Conservation (phyloP, 2,329 filamentous ascomycete species). For the Fonsecaea multimorphosa region DNA sequence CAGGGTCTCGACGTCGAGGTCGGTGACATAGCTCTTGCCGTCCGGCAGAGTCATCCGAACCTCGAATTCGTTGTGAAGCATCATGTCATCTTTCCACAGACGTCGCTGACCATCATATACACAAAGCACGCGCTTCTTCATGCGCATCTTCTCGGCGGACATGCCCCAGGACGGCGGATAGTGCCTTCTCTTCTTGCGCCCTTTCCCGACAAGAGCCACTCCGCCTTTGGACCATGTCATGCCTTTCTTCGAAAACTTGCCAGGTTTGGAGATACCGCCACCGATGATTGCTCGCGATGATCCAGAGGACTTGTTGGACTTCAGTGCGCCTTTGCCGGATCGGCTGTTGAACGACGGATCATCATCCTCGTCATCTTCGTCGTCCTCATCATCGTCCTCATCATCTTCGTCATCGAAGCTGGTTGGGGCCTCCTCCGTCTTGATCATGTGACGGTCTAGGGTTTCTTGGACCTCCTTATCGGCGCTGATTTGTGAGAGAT, state of each 20-base stretch:
- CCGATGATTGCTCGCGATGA: constrained; percentile 59
- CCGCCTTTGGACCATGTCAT: constrained; percentile 80
- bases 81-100: constrained; percentile 98
- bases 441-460: constrained; percentile 63
- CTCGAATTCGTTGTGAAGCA: constrained; percentile 94
- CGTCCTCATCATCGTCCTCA: constrained; percentile 65
- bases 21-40: constrained; percentile 82
- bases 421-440: constrained; percentile 52
- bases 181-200: constrained; percentile 89
- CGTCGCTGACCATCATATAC: constrained; percentile 88
- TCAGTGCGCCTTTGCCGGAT: constrained; percentile 56
- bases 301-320: constrained; percentile 59
- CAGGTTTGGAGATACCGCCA: constrained; percentile 53
- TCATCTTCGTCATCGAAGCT: constrained; percentile 60
- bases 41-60: constrained; percentile 82
- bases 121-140: constrained; percentile 95
- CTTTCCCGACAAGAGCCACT: constrained; percentile 64
- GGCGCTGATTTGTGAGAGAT: constrained; percentile 64
- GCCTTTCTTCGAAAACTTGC: constrained; percentile 62
- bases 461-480: constrained; percentile 64
- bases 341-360: constrained; percentile 45
- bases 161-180: constrained; percentile 96
- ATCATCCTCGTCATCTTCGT: constrained; percentile 61
- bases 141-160: constrained; percentile 90
- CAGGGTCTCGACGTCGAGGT: constrained; percentile 89